Conservation (phyloP, 768 basidiomycete genomes). For the Boletus rex-veris region DNA sequence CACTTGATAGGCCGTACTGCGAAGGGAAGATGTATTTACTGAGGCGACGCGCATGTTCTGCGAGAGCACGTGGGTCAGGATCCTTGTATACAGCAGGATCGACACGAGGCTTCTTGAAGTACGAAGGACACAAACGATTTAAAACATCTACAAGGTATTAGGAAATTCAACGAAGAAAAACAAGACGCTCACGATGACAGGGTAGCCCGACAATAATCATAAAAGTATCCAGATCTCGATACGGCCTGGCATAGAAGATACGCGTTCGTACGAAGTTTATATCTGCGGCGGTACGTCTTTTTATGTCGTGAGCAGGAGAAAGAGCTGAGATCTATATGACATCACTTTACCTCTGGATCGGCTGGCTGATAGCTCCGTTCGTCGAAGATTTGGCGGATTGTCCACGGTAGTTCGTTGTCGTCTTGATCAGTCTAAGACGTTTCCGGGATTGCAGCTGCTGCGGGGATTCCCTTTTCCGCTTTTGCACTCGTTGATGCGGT, state of each 20-base stretch:
- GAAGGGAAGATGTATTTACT: slow-evolving; percentile 85
- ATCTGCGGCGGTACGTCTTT: slow-evolving; percentile 47
- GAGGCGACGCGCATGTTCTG: slow-evolving; percentile 54
- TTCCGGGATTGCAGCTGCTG: slow-evolving; percentile 24
- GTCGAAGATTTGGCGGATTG: slow-evolving; percentile 2
- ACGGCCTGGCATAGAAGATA: slow-evolving; percentile 68
- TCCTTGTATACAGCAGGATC: slow-evolving; percentile 35
- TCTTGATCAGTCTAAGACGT: slow-evolving; percentile 20
- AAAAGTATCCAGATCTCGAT: slow-evolving; percentile 45
- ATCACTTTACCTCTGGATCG: slow-evolving; percentile 19
- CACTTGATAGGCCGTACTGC: slow-evolving; percentile 64
- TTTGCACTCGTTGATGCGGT: slow-evolving; percentile 7
- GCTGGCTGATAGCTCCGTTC: slow-evolving; percentile 8
- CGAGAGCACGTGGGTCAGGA: slow-evolving; percentile 45
- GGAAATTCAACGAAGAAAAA: neutral
- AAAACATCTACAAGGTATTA: slow-evolving; percentile 51
- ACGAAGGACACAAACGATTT: slow-evolving; percentile 51
- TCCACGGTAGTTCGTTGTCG: neutral
- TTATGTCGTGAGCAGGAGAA: slow-evolving; percentile 4
- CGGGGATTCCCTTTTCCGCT: slow-evolving; percentile 20
- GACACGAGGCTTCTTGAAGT: slow-evolving; percentile 30
- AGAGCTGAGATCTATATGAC: neutral
- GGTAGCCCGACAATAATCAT: slow-evolving; percentile 64
- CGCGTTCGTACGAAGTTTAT: slow-evolving; percentile 51
- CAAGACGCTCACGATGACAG: slow-evolving; percentile 49